A percentile compares a stretch with the other conserved stretches of the same genome.
Evolutionary conservation across 2,329 filamentous ascomycete species (phyloP).

Genomic region (Fusarium neocosmosporiellum): DNA sequence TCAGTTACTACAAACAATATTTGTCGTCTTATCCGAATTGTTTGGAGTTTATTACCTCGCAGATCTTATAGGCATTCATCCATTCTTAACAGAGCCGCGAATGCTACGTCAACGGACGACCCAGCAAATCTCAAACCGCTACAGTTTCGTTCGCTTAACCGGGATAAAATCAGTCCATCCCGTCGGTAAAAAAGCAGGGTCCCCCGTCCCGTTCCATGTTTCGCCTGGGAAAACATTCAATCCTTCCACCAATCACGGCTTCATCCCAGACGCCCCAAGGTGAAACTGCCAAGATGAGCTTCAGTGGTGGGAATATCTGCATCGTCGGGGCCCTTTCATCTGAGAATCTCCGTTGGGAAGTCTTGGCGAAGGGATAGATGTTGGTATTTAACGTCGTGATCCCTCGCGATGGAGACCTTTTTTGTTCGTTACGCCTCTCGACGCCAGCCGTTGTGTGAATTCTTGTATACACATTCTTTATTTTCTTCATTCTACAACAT

Average conservation of each 20-base stretch:
- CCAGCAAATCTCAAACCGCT: constrained; percentile 19
- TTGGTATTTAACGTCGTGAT: constrained; percentile 25
- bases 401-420: background rate
- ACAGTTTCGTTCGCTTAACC: constrained; percentile 31
- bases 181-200: background rate
- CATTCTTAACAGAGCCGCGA: background rate
- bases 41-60: background rate
- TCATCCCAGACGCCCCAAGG: constrained; percentile 13
- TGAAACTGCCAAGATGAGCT: constrained; percentile 32
- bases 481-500: background rate
- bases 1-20: background rate
- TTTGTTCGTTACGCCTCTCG: constrained; percentile 19
- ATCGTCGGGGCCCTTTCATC: constrained; percentile 4
- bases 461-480: background rate
- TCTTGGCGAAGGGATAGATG: background rate
- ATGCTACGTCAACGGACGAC: constrained; percentile 3
- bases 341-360: background rate
- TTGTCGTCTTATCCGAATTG: background rate
- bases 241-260: constrained; percentile 32
- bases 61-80: background rate
- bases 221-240: constrained; percentile 8
- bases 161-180: constrained; percentile 12
- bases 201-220: constrained; percentile 10
- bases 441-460: constrained; percentile 10
- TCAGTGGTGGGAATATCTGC: constrained; percentile 37